These are phyloP conservation scores for Claviceps pusilla DNA, from an alignment of 2,329 filamentous ascomycete genomes.

Conservation along the genomic window DNA sequence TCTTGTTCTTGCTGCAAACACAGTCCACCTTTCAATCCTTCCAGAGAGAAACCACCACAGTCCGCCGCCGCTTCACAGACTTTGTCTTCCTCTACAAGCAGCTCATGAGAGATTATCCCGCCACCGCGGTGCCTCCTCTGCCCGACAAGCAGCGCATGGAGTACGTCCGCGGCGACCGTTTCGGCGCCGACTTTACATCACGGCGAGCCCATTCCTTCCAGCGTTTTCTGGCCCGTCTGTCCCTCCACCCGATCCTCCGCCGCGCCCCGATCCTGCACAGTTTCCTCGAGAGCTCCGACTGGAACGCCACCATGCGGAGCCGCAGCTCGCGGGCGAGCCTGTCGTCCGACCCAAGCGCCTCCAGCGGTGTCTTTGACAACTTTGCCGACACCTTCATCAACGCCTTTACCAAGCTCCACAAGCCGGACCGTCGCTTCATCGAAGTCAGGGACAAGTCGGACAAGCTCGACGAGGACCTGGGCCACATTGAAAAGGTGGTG, in stretches of 20 bases:
- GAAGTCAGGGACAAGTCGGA: constrained; percentile 86
- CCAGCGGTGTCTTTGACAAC: constrained; percentile 73
- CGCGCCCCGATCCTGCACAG: constrained; percentile 68
- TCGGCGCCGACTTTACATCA: constrained; percentile 80
- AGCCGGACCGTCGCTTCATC: constrained; percentile 84
- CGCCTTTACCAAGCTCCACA: constrained; percentile 91
- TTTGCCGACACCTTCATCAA: constrained; percentile 95
- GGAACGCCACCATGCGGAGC: constrained; percentile 89
- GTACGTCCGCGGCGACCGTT: constrained; percentile 91
- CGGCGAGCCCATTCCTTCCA: constrained; percentile 80
- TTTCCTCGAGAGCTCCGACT: constrained; percentile 86
- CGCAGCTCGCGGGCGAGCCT: constrained; percentile 52
- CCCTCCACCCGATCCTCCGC: constrained; percentile 77
- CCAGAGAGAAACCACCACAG: constrained; percentile 60
- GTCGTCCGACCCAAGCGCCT: constrained; percentile 28
- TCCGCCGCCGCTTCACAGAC: constrained; percentile 89
- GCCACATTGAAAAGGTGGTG: constrained; percentile 90
- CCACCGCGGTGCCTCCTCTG: constrained; percentile 82
- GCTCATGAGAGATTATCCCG: constrained; percentile 72
- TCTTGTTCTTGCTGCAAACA: too few species aligned
- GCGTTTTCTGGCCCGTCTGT: constrained; percentile 74
- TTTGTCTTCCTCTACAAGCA: constrained; percentile 94
- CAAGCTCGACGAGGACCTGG: constrained; percentile 86
- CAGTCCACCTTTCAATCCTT: constrained; percentile 92
- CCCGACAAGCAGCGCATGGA: constrained; percentile 99